These are phyloP conservation scores for Fusarium scirpi DNA, from an alignment of 2,329 filamentous ascomycete genomes.

Conservation along the genomic window DNA sequence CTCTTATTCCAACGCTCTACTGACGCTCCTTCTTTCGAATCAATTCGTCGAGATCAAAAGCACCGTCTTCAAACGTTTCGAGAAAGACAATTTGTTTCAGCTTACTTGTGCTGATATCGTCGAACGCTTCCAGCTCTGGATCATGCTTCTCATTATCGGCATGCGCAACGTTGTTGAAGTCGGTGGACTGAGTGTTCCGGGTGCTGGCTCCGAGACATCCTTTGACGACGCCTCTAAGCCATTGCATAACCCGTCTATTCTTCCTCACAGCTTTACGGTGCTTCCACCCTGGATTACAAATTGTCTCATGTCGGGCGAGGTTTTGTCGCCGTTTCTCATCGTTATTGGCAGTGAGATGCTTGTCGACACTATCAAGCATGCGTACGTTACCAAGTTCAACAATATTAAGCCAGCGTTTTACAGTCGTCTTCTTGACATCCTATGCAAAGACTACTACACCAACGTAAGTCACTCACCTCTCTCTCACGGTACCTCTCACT, in stretches of 20 bases:
- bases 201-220: slow-evolving; percentile 62
- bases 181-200: slow-evolving; percentile 78
- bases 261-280: slow-evolving; percentile 91
- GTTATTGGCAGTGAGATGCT: slow-evolving; percentile 97
- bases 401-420: slow-evolving; percentile 94
- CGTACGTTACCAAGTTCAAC: slow-evolving; percentile 98
- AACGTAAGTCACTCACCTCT: slow-evolving; percentile 67
- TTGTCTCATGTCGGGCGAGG: slow-evolving; percentile 76
- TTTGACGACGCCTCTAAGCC: slow-evolving; percentile 66
- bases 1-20: slow-evolving; percentile 94
- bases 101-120: slow-evolving; percentile 96
- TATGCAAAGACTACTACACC: slow-evolving; percentile 98
- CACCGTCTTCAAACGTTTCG: slow-evolving; percentile 98
- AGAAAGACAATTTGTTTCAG: slow-evolving; percentile 98
- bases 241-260: slow-evolving; percentile 76
- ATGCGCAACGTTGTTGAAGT: slow-evolving; percentile 97
- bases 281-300: slow-evolving; percentile 75
- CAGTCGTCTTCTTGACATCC: slow-evolving; percentile 87
- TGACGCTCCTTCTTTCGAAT: slow-evolving; percentile 93
- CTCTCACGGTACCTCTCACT: no score
- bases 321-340: slow-evolving; percentile 91
- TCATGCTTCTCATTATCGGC: slow-evolving; percentile 96
- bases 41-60: slow-evolving; percentile 99
- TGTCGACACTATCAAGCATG: slow-evolving; percentile 96
- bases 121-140: slow-evolving; percentile 96